Evolutionary conservation across 2,329 filamentous ascomycete species (phyloP), one percentile per base, ranked within the genome.

Genomic region (Amylocarpus encephaloides): DNA sequence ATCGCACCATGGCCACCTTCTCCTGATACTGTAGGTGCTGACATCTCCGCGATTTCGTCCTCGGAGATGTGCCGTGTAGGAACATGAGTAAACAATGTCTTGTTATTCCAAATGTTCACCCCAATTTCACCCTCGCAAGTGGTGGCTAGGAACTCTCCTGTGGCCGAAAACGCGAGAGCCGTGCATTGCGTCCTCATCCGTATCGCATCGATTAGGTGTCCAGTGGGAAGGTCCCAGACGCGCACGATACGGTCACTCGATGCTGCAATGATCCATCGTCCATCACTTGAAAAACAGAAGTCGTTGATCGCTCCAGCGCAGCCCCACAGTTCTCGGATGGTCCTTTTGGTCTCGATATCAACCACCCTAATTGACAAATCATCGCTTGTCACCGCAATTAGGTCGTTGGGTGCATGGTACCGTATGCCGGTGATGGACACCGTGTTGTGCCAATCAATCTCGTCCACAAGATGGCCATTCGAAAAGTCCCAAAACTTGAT

Each of bases 401-500:
- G 75, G 61, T 95, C 91, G 61, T 85, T 95, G 2, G 82, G 79
- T 3, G 85, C 75, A 64, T 95, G 91, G 65, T 95, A 93, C 50
- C 84, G 83, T 59, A 92, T 83, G 13, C 79, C 82, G 0, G 82
- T 87, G 46, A 95, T 83, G 41, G 83, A 79, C 4, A 83, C 83
- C 77, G 87, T 88, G 3, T 80, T 80, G 40, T 85, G 80, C 86
- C 90, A 95, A 66, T 91, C 83, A 46, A 97, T 81, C 63, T 96
- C 83, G 55, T 92, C 79, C 10, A 87, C 65, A 2, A 97, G 75
- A 40, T 81, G 78, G 6, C 92, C 93, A 0, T 86, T 88, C n/a
- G 82, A 69, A 56, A 98, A 95, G 58, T 95, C 88, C 94, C 94
- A 98, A 66, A 98, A 97, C 72, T 96, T 97, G 61, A 97, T 78